Percentiles rank a stretch among this genome's conserved stretches.
Conservation (phyloP, 768 basidiomycete genomes). For the Lentinula detonsa region DNA sequence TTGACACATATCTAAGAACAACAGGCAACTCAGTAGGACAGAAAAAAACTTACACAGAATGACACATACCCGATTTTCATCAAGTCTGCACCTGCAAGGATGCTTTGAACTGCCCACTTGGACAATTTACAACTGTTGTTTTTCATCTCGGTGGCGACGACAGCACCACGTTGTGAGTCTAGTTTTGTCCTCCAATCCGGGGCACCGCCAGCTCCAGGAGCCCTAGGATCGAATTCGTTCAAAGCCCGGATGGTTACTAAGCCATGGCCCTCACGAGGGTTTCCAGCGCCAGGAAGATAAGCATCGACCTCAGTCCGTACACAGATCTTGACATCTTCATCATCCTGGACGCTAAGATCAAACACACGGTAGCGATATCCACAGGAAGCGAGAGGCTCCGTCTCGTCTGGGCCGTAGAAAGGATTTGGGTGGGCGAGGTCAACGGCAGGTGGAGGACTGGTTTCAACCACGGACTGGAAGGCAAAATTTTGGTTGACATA, state of each 20-base stretch:
- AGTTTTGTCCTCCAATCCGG: conserved; percentile 99
- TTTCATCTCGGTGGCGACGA: conserved; percentile 99
- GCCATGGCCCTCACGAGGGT: conserved; percentile 64
- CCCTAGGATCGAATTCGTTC: conserved; percentile 93
- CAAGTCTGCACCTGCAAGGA: conserved; percentile 90
- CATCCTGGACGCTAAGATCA: conserved; percentile 84
- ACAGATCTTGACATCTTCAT: conserved; percentile 86
- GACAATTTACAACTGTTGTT: conserved; percentile 98
- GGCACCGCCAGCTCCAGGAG: conserved; percentile 87
- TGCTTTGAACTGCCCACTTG: conserved; percentile 94
- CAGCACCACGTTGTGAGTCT: conserved; percentile 93
- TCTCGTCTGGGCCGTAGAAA: conserved; percentile 91
- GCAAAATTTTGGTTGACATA: conserved; percentile 99
- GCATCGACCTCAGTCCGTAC: conserved; percentile 97
- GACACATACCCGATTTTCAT: conserved; percentile 91
- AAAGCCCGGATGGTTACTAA: conserved; percentile 90
- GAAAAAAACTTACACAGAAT: background rate
- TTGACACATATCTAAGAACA: conserved; percentile 79
- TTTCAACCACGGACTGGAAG: conserved; percentile 89
- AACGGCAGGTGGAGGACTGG: conserved; percentile 49
- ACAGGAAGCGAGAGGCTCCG: conserved; percentile 91
- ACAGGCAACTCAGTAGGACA: background rate
- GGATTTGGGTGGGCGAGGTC: conserved; percentile 89
- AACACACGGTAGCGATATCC: conserved; percentile 96
- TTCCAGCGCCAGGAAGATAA: conserved; percentile 57